Percentiles rank a stretch among this genome's conserved stretches.
Conservation (phyloP, 2,329 filamentous ascomycete species). For the Arthrobotrys conoides region DNA sequence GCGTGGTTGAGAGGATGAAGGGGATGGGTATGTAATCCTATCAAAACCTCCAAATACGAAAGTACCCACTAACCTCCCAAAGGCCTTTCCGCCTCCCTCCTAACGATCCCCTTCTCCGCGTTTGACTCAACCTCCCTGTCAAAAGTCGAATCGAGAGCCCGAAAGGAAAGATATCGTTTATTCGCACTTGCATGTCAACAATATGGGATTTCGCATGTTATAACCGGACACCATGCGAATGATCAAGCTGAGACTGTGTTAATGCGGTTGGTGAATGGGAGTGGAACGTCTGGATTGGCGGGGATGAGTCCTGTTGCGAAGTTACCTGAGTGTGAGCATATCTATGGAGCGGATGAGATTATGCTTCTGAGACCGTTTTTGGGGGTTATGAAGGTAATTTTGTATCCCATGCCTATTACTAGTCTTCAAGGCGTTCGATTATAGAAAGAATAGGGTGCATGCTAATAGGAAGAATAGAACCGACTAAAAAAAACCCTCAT, state of each 20-base stretch:
- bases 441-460: conserved; percentile 65
- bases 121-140: neutral
- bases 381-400: conserved; percentile 62
- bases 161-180: conserved; percentile 23
- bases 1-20: conserved; percentile 68
- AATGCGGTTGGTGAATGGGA: conserved; percentile 79
- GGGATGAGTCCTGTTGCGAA: conserved; percentile 76
- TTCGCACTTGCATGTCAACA: conserved; percentile 32
- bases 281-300: conserved; percentile 78
- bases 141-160: conserved; percentile 24
- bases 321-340: conserved; percentile 86
- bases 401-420: no score
- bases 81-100: neutral
- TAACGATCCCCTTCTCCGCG: neutral
- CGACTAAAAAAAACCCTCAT: conserved; percentile 82
- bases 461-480: conserved; percentile 75
- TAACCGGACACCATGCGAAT: conserved; percentile 82
- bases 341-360: conserved; percentile 77
- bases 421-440: no score
- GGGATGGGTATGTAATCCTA: conserved; percentile 10
- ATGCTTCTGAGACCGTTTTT: conserved; percentile 58
- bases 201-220: conserved; percentile 18
- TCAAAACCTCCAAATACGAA: neutral
- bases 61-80: no score
- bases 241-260: conserved; percentile 93